A percentile compares a stretch with the other conserved stretches of the same genome.
phyloP scores from a whole-genome alignment of 371 early-diverging fungal species.

The Lichtheimia ramosa region DNA sequence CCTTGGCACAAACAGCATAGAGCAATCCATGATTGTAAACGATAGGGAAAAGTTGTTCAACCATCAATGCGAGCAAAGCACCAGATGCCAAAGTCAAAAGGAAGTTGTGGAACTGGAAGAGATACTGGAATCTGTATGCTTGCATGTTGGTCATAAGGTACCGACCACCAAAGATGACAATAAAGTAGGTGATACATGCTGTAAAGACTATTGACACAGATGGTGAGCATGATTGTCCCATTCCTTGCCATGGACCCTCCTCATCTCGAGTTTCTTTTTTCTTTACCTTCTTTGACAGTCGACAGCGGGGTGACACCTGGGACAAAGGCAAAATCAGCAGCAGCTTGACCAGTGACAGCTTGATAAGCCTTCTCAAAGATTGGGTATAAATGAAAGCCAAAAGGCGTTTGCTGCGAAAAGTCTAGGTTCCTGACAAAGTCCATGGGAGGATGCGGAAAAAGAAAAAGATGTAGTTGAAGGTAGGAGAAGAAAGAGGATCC shows the following conservation, averaged over 20 bases:
- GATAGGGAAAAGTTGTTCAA: conserved; percentile 71
- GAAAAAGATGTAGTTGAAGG: neutral
- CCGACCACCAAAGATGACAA: conserved; percentile 73
- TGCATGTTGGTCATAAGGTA: conserved; percentile 60
- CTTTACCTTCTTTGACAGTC: conserved; percentile 41
- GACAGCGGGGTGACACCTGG: conserved; percentile 30
- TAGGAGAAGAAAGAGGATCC: neutral
- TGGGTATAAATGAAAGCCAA: conserved; percentile 22
- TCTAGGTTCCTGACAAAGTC: conserved; percentile 15
- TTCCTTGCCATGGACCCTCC: neutral
- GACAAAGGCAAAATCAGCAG: conserved; percentile 18
- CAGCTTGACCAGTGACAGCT: conserved; percentile 19
- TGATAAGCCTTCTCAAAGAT: conserved; percentile 25
- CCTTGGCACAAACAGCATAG: conserved; percentile 64
- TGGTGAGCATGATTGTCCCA: neutral
- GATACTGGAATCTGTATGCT: conserved; percentile 59
- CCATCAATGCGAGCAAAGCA: conserved; percentile 60
- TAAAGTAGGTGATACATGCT: conserved; percentile 59
- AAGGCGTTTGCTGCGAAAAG: conserved; percentile 25
- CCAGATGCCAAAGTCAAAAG: conserved; percentile 66
- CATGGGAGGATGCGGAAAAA: conserved; percentile 5
- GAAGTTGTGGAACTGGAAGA: conserved; percentile 77
- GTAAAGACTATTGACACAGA: conserved; percentile 35
- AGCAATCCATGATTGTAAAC: conserved; percentile 63
- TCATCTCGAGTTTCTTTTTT: neutral